Base-by-base conservation (phyloP, 495 filamentous ascomycete species). In the Lichina pygmaea region DNA sequence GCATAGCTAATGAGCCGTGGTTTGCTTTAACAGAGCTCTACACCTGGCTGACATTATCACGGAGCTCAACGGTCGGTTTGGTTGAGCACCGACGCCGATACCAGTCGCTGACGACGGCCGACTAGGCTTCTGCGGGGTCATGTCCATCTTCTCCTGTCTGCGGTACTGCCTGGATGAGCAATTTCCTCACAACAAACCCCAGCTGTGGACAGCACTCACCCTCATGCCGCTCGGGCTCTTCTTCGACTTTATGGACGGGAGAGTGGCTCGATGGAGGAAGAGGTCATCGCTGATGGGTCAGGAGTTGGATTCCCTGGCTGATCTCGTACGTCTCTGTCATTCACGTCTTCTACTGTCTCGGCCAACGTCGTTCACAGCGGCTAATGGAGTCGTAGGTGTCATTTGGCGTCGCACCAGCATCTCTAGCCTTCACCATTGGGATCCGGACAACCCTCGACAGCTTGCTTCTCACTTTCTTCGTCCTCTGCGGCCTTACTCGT, bases 161-260 rank as follows among this genome's bases (percentile, higher is more conserved):
- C 84, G 85, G 38, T 95, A 94, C 66, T 86, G 79, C 59, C 68
- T 93, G 50, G 53, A 66, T 34, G 64, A 77, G 42, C 65, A 72
- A 3, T 15, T 11, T 6, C 38, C 45, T 4, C 33, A 40, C n/a
- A 38, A 16, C 16, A 47, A 15, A 52, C 57, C 60, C 12, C 70
- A 79, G 51, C 61, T 94, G 31, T 95, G 77, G 69, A 58, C 73
- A 24, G 86, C 91, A 13, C 75, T 97, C 42, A 72, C 61, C 0
- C 81, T 94, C 58, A 80, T 94, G 65, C 86, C 86, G 2, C 78
- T 94, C 33, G 89, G 86, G 3, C 69, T 95, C 4, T 94, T 94
- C 65, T 97, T 97, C 60, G 89, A 97, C 58, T 93, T 93, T 55
- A 84, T 95, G 75, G 89, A 97, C 59, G 89, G 89, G 51, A 89